Evolutionary conservation across 2,329 filamentous ascomycete species (phyloP).

Genomic region (Aspergillus fijiensis): DNA sequence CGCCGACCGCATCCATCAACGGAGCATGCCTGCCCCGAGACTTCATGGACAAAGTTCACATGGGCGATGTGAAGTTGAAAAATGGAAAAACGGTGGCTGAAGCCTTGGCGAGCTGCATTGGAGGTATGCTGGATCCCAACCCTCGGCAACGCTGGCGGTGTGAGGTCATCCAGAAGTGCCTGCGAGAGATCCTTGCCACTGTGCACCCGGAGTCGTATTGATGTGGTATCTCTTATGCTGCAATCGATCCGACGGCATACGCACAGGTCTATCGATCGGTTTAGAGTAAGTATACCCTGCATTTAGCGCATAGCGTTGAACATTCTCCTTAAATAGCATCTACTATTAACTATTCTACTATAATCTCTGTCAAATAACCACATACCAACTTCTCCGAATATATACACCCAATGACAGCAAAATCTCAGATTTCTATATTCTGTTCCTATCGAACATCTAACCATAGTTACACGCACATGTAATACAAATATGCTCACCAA

Average conservation of each 20-base stretch:
- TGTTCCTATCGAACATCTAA: too few species aligned
- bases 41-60: conserved; percentile 39
- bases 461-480: too few species aligned
- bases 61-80: conserved; percentile 27
- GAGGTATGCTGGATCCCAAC: conserved; percentile 43
- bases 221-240: background rate
- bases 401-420: too few species aligned
- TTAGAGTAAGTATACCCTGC: too few species aligned
- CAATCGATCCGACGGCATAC: background rate
- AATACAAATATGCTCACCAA: too few species aligned
- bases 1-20: background rate
- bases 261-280: background rate
- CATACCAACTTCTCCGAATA: too few species aligned
- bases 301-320: too few species aligned
- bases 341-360: too few species aligned
- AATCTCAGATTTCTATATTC: too few species aligned
- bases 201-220: conserved; percentile 11
- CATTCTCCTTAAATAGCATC: too few species aligned
- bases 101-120: conserved; percentile 38
- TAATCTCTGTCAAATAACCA: too few species aligned
- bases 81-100: conserved; percentile 32
- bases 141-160: conserved; percentile 40
- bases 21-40: conserved; percentile 36
- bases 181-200: conserved; percentile 31
- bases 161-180: conserved; percentile 33